phyloP scores from a whole-genome alignment of 768 basidiomycete genomes.

The Lentinula aciculospora region DNA sequence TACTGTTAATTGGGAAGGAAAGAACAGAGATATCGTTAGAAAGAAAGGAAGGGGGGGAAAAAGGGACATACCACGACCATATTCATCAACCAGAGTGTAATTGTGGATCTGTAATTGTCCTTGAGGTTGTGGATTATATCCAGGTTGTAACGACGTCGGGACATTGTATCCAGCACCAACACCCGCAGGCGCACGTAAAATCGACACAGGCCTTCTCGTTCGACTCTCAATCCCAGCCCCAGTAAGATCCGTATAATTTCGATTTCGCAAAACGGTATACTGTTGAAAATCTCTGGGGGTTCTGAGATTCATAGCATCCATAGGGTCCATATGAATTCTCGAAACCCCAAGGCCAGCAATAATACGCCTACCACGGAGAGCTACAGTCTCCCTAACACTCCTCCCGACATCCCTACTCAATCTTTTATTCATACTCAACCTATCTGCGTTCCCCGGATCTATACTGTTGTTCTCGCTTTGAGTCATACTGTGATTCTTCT shows the following conservation, averaged over 20 bases:
- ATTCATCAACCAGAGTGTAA: too few relatives aligned
- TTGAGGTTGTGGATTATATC: background rate
- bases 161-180: background rate
- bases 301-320: background rate
- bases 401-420: background rate
- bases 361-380: background rate
- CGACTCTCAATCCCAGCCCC: too few relatives aligned
- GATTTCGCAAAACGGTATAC: too few relatives aligned
- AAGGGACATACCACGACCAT: background rate
- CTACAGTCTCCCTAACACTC: background rate
- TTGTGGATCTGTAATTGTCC: too few relatives aligned
- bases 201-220: background rate
- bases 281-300: too few relatives aligned
- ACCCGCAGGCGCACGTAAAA: background rate
- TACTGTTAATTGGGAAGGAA: too few relatives aligned
- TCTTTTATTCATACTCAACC: constrained; percentile 19
- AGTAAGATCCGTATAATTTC: too few relatives aligned
- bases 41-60: too few relatives aligned
- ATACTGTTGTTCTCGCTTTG: too few relatives aligned
- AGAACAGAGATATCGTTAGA: too few relatives aligned
- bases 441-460: constrained; percentile 64
- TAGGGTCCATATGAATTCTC: too few relatives aligned
- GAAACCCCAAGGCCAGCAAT: background rate
- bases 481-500: too few relatives aligned
- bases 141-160: background rate